Conservation (phyloP, 208 protist species). For the Leishmania amazonensis region DNA sequence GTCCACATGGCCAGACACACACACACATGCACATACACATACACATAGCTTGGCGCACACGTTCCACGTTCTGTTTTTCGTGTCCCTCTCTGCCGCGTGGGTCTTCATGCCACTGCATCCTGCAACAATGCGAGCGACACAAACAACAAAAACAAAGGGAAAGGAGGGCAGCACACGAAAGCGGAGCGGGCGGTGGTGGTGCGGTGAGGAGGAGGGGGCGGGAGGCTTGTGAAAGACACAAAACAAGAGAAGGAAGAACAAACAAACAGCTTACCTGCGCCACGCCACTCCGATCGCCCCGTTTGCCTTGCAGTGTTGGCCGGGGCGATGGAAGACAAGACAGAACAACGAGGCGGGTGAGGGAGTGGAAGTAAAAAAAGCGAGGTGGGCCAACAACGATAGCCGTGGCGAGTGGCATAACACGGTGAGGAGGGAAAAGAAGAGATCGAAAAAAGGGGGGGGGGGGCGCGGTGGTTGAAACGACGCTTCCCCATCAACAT, state of each 20-base stretch:
- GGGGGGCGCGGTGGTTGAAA: not conserved
- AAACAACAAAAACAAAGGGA: not conserved
- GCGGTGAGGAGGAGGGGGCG: not conserved
- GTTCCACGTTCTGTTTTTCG: not conserved
- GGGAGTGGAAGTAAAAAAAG: not conserved
- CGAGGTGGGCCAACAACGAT: too few relatives aligned
- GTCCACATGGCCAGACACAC: not conserved
- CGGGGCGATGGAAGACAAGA: not conserved
- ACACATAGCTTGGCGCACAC: constrained; percentile 4
- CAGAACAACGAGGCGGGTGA: not conserved
- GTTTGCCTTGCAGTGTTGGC: not conserved
- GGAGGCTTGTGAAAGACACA: not conserved
- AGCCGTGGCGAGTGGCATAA: not conserved
- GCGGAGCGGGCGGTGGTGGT: not conserved
- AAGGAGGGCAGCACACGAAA: not conserved
- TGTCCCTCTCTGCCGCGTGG: not conserved
- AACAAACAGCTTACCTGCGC: not conserved
- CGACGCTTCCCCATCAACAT: not conserved
- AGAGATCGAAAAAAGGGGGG: not conserved
- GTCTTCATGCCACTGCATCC: not conserved
- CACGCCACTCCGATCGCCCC: not conserved
- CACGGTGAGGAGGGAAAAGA: not conserved
- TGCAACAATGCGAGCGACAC: not conserved
- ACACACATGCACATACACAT: constrained; percentile 6
- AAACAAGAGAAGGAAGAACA: not conserved